These are phyloP conservation scores for Cytidiella melzeri DNA, from an alignment of 768 basidiomycete species.

Conservation along the genomic window DNA sequence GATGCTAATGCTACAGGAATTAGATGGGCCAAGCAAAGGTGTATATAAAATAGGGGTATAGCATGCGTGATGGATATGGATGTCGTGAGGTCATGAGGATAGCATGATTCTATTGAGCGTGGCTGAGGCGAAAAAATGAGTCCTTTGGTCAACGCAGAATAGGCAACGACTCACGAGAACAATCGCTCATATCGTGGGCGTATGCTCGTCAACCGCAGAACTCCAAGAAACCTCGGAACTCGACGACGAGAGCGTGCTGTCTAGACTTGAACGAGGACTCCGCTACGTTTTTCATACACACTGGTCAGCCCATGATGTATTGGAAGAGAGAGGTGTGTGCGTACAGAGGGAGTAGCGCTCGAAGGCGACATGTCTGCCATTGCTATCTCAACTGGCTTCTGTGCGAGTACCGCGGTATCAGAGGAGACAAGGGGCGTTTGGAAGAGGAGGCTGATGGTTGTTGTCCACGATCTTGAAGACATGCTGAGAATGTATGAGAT, in stretches of 20 bases:
- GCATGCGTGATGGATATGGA: too few species aligned
- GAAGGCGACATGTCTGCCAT: slow-evolving; percentile 2
- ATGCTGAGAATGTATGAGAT: neutral
- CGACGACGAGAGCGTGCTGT: neutral
- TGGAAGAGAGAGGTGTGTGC: neutral
- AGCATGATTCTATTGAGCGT: neutral
- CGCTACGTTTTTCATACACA: neutral
- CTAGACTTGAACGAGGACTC: neutral
- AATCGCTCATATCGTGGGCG: neutral
- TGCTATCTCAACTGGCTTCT: neutral
- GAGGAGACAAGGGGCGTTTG: slow-evolving; percentile 1
- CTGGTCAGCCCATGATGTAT: too few species aligned
- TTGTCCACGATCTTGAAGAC: neutral
- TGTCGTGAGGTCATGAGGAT: too few species aligned
- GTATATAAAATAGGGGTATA: too few species aligned
- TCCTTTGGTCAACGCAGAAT: neutral
- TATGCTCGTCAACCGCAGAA: neutral
- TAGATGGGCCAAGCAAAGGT: too few species aligned
- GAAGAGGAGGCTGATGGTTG: slow-evolving; percentile 2
- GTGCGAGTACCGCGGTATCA: neutral
- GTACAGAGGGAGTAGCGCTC: neutral
- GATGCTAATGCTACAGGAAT: too few species aligned
- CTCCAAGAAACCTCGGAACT: neutral
- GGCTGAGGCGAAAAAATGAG: neutral
- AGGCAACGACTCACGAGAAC: neutral